phyloP scores from a whole-genome alignment of 345 rosid species.

The Syzygium oleosum region DNA sequence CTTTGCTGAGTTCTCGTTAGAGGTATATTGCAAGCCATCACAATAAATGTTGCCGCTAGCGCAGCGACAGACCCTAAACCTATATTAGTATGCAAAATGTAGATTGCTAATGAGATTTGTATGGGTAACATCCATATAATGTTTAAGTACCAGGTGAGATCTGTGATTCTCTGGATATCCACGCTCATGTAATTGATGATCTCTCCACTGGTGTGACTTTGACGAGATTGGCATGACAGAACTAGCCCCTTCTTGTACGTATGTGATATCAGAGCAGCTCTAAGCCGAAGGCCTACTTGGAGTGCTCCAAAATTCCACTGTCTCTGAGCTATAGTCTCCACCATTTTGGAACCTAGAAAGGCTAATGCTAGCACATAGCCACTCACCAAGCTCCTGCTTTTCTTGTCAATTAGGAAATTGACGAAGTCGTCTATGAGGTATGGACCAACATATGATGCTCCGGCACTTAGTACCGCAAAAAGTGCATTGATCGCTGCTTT shows the following conservation, averaged over 20 bases:
- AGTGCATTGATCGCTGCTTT: conserved; percentile 70
- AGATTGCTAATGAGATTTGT: conserved; percentile 71
- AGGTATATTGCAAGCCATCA: conserved; percentile 79
- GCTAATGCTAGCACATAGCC: conserved; percentile 76
- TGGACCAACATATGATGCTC: conserved; percentile 74
- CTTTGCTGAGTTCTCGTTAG: conserved; percentile 53
- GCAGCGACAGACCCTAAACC: conserved; percentile 75
- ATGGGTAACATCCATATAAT: conserved; percentile 68
- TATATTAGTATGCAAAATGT: conserved; percentile 44
- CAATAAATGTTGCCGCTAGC: conserved; percentile 52
- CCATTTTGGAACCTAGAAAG: conserved; percentile 63
- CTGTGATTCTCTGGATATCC: conserved; percentile 71
- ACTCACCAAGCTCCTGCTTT: conserved; percentile 29
- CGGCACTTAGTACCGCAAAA: conserved; percentile 63
- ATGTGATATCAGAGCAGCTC: conserved; percentile 67
- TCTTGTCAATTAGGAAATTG: conserved; percentile 37
- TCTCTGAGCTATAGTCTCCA: conserved; percentile 72
- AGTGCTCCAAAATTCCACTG: conserved; percentile 94
- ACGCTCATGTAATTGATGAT: conserved; percentile 93
- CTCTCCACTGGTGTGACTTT: conserved; percentile 79
- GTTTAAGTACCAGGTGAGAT: conserved; percentile 68
- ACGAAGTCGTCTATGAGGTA: conserved; percentile 75
- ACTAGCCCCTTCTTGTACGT: conserved; percentile 70
- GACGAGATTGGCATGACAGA: conserved; percentile 68
- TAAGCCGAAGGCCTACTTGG: conserved; percentile 66